phyloP scores from a whole-genome alignment of 306 rosid genomes.

The Fragaria nilgerrensis region DNA sequence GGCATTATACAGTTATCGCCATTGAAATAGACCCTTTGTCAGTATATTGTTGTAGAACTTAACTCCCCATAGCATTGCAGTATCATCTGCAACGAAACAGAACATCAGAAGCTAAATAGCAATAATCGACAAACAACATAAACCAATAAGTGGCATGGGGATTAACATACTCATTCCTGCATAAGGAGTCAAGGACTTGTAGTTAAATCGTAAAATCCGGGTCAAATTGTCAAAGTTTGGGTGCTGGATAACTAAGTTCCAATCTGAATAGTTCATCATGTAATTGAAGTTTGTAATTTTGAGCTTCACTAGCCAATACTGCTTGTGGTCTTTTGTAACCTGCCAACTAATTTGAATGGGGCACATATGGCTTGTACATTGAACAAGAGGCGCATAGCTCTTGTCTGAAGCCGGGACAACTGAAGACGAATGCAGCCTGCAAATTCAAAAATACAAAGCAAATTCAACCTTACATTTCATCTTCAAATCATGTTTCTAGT shows the following conservation, averaged over 20 bases:
- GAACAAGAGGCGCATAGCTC: constrained; percentile 47
- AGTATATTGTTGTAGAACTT: constrained; percentile 85
- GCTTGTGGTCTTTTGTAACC: constrained; percentile 61
- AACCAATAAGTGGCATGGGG: neutral
- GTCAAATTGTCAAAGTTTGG: constrained; percentile 80
- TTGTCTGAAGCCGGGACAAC: constrained; percentile 42
- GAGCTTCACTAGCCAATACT: constrained; percentile 83
- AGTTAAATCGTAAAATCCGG: constrained; percentile 72
- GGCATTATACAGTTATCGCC: constrained; percentile 92
- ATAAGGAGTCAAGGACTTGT: constrained; percentile 54
- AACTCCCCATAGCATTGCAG: constrained; percentile 82
- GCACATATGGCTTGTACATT: constrained; percentile 81
- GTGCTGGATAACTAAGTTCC: constrained; percentile 85
- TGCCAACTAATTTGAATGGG: constrained; percentile 92
- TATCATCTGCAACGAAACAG: constrained; percentile 64
- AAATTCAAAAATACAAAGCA: neutral
- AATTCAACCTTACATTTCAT: constrained; percentile 2
- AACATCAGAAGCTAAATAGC: neutral
- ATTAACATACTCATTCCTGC: constrained; percentile 57
- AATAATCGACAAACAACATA: neutral
- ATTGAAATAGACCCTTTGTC: constrained; percentile 72
- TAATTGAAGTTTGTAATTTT: constrained; percentile 78
- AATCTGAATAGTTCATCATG: constrained; percentile 65
- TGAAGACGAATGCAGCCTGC: constrained; percentile 56
- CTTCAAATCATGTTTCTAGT: neutral